Evolutionary conservation across 257 asterid species (phyloP).

Genomic region (Rhazya stricta): DNA sequence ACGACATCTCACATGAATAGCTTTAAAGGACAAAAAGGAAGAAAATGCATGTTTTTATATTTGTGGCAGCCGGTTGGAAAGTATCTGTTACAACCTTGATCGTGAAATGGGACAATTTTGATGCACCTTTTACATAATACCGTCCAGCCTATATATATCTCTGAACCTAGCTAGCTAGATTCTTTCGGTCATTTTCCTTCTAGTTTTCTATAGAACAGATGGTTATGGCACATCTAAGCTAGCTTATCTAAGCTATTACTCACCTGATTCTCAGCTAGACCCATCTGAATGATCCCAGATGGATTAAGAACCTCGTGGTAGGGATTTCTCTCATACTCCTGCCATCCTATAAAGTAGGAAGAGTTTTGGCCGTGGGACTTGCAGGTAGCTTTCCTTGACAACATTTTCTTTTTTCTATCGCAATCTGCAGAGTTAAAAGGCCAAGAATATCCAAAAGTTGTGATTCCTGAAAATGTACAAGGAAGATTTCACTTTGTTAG

Average conservation of each 20-base stretch:
- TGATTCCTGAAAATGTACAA: not conserved
- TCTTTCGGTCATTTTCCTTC: not conserved
- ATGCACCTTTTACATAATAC: not conserved
- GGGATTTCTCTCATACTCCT: constrained; percentile 34
- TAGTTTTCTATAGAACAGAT: not conserved
- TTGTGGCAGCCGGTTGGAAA: not conserved
- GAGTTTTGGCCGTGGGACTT: constrained; percentile 35
- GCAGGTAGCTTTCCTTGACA: constrained; percentile 38
- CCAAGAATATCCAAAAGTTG: not conserved
- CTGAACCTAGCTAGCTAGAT: not conserved
- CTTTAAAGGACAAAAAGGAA: not conserved
- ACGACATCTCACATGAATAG: constrained; percentile 6
- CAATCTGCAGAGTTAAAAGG: not conserved
- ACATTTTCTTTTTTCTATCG: constrained; percentile 15
- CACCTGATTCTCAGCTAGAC: constrained; percentile 40
- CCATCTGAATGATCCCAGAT: constrained; percentile 41
- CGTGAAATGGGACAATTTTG: not conserved
- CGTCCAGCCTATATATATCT: not conserved
- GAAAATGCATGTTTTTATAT: not conserved
- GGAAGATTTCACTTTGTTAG: not conserved
- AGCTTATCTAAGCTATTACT: not conserved
- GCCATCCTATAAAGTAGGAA: constrained; percentile 35
- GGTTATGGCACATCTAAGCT: too few relatives aligned
- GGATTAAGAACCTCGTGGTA: constrained; percentile 28
- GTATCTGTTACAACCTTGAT: too few relatives aligned